A percentile compares a stretch with the other conserved stretches of the same genome.
Evolutionary conservation across 2,329 filamentous ascomycete genomes (phyloP).

Genomic region (Scytalidium sp.): DNA sequence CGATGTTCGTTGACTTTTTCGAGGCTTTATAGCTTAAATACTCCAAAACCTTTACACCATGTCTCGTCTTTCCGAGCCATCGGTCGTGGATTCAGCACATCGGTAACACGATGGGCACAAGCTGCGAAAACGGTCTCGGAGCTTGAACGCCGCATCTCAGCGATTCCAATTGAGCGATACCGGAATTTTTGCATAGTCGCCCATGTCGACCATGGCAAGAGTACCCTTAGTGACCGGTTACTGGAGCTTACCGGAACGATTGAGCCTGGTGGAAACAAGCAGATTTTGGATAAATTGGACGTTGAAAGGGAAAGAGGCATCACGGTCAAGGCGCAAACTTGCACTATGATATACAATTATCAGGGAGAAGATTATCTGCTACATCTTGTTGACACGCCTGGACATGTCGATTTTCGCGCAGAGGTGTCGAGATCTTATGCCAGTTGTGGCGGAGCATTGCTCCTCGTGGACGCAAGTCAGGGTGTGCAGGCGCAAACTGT

Average conservation of each 20-base stretch:
- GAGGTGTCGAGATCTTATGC: conserved; percentile 96
- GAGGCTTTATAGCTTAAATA: conserved; percentile 29
- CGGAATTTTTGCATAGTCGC: conserved; percentile 99
- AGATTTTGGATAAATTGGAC: conserved; percentile 95
- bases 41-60: conserved; percentile 24
- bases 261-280: conserved; percentile 80
- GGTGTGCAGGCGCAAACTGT: conserved; percentile 97
- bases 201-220: conserved; percentile 98
- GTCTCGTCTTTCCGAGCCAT: conserved; percentile 12
- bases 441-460: conserved; percentile 86
- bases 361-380: conserved; percentile 85
- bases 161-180: conserved; percentile 74
- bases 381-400: conserved; percentile 94
- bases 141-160: conserved; percentile 60
- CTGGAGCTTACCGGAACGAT: conserved; percentile 96
- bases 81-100: conserved; percentile 21
- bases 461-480: conserved; percentile 94
- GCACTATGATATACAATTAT: conserved; percentile 93
- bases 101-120: conserved; percentile 23
- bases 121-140: conserved; percentile 32
- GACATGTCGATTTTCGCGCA: conserved; percentile 95
- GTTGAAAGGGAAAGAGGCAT: conserved; percentile 95
- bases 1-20: conserved; percentile 29
- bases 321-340: conserved; percentile 98
- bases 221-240: conserved; percentile 87